These are phyloP conservation scores for Lolium perenne DNA, from an alignment of 176 grass and related monocot genomes.

Conservation along the genomic window DNA sequence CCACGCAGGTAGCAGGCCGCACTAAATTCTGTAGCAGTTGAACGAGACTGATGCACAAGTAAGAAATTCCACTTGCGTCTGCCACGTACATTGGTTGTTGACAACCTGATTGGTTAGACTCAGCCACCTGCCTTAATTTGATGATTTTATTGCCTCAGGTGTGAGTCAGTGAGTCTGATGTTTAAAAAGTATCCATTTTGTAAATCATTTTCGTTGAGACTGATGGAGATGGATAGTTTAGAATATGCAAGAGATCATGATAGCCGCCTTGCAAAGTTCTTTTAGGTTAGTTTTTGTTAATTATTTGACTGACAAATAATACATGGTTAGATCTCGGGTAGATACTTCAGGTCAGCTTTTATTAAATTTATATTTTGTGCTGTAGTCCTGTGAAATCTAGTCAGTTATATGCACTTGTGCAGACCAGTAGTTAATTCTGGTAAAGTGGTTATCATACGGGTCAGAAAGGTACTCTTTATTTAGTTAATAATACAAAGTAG, in stretches of 20 bases:
- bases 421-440: not conserved
- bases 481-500: constrained; percentile 5
- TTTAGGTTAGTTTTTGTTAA: constrained; percentile 7
- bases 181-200: constrained; percentile 15
- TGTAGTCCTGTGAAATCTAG: not conserved
- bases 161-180: not conserved
- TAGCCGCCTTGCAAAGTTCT: not conserved
- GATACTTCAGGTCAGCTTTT: not conserved
- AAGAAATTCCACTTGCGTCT: constrained; percentile 2
- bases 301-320: constrained; percentile 3
- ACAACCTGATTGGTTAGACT: constrained; percentile 15
- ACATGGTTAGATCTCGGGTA: not conserved
- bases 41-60: not conserved
- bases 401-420: not conserved
- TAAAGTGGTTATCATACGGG: too few species aligned
- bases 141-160: constrained; percentile 17
- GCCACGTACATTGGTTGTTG: constrained; percentile 18
- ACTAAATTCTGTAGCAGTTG: not conserved
- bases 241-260: not conserved
- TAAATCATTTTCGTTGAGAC: not conserved
- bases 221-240: constrained; percentile 13
- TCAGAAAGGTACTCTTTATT: not conserved
- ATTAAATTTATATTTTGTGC: not conserved
- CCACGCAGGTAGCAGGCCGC: too few species aligned
- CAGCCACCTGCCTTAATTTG: constrained; percentile 12